Base-by-base conservation (phyloP, 2,329 filamentous ascomycete species). In the Alternaria rosae region DNA sequence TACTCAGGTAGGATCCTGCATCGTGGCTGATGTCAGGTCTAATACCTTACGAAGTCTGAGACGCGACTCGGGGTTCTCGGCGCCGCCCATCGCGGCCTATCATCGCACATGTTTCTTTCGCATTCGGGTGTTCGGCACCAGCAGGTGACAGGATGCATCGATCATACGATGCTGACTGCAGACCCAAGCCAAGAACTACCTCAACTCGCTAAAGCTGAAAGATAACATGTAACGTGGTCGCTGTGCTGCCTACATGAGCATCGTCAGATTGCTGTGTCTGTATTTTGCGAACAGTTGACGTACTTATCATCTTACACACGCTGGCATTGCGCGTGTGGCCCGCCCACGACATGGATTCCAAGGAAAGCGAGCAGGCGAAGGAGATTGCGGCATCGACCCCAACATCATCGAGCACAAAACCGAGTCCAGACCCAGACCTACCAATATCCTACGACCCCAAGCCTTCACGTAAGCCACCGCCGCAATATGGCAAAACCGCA, bases 401-500 rank as follows among this genome's bases (percentile, higher is more conserved):
- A 21, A 21, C 26, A 12, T 26, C 26, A 13, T n/a, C 26, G 38
- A 53, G 11, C 23, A 26, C 15, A 8, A 21, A 41, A 8, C 28
- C 30, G 26, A 30, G 44, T 15, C 28, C 54, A 38, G 35, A 58
- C 13, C 45, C 51, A 38, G 43, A 55, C 9, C 51, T 11, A 20
- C 59, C 62, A 7, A 12, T 1, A 32, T 62, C 45, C 44, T 62
- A 47, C 58, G 47, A 62, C 30, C 59, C 62, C 6, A 51, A 54
- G 51, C 59, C 59, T 9, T 62, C 62, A 38, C 35, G 35, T 38
- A 15, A 53, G 50, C 32, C 54, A 64, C 62, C 58, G 12, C 58
- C 54, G 10, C 35, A 30, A 15, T 47, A 61, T 43, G 30, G 9
- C 10, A 35, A 52, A 9, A 41, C 20, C 13, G 25, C 17, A 17